Evolutionary conservation across 208 protist genomes (phyloP), one percentile per base, ranked within the genome.

Genomic region (Zelonia costaricensis): DNA sequence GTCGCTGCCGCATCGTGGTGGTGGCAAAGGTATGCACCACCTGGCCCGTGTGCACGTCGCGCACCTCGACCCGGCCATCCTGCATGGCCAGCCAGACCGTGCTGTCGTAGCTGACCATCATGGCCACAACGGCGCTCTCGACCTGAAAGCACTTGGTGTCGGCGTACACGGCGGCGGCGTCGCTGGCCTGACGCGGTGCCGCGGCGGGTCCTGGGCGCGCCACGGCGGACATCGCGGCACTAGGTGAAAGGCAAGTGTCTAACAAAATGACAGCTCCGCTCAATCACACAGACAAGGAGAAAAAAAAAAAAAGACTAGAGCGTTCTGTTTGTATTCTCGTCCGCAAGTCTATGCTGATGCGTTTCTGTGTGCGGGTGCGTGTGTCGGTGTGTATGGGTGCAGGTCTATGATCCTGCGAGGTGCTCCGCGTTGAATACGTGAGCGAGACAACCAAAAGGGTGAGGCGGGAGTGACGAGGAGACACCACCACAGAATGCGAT

Each of bases 41-140:
- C 31, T 77, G 62, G 18, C 83, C 78, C 0, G 77, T 86, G 61
- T 78, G 76, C 9, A 70, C 74, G 39, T 91, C 60, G 45, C 84
- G 88, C 30, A 94, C 63, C 58, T 91, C 82, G 7, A 94, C 80
- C 1, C 71, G 80, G 39, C 84, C 84, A 51, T 94, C 75, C 7
- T 70, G 68, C 64, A 89, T 66, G 2, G 81, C 83, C 40, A 94
- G 64, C 88, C 88, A 94, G 31, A 90, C 76, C 30, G 69, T 65
- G 28, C 55, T 70, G 42, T 76, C 56, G 55, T 52, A 40, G 16
- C 78, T 76, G 27, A 83, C 74, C 7, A 80, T 73, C 62, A 94
- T 80, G 20, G 76, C 61, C 30, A 79, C 55, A 1, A 92, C 83
- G 18, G 59, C 71, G 42, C 77, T 66, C 18, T 56, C 63, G 4